phyloP scores from a whole-genome alignment of 2,329 filamentous ascomycete species.

The Pyrenochaeta sp. region DNA sequence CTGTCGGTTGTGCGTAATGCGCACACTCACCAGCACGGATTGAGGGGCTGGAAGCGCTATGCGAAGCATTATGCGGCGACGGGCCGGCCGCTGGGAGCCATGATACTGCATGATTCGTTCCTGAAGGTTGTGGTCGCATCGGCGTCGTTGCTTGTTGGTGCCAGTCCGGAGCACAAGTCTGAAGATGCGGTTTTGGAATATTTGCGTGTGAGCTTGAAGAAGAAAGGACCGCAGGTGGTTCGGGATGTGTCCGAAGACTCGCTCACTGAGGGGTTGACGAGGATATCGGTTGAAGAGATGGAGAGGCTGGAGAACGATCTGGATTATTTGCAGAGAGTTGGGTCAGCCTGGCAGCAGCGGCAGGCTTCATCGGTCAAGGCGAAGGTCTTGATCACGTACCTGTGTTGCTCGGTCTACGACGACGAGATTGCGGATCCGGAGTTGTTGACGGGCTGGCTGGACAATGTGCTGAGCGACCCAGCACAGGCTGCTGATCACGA shows the following conservation, averaged over 20 bases:
- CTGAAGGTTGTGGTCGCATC: conserved; percentile 83
- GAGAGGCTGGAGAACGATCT: conserved; percentile 85
- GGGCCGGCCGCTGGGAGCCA: conserved; percentile 84
- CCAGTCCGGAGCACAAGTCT: conserved; percentile 63
- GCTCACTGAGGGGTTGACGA: conserved; percentile 66
- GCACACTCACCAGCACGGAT: conserved; percentile 67
- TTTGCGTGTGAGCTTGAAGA: conserved; percentile 51
- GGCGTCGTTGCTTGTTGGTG: conserved; percentile 75
- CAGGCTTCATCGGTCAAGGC: conserved; percentile 88
- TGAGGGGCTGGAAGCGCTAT: conserved; percentile 88
- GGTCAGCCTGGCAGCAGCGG: conserved; percentile 84
- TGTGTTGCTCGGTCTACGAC: conserved; percentile 85
- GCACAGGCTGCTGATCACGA: conserved; percentile 82
- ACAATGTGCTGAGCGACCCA: conserved; percentile 79
- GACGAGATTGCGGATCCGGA: conserved; percentile 83
- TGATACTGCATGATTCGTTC: conserved; percentile 88
- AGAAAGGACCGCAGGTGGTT: conserved; percentile 21
- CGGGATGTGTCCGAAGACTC: conserved; percentile 36
- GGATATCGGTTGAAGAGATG: conserved; percentile 82
- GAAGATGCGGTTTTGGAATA: conserved; percentile 75
- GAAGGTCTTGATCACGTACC: conserved; percentile 78
- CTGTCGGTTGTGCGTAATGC: conserved; percentile 89
- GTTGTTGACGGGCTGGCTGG: conserved; percentile 81
- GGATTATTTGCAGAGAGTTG: conserved; percentile 82
- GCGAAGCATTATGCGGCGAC: conserved; percentile 80